A percentile compares a stretch with the other conserved stretches of the same genome.
phyloP scores from a whole-genome alignment of 306 rosid genomes.

The Fagus sylvatica region DNA sequence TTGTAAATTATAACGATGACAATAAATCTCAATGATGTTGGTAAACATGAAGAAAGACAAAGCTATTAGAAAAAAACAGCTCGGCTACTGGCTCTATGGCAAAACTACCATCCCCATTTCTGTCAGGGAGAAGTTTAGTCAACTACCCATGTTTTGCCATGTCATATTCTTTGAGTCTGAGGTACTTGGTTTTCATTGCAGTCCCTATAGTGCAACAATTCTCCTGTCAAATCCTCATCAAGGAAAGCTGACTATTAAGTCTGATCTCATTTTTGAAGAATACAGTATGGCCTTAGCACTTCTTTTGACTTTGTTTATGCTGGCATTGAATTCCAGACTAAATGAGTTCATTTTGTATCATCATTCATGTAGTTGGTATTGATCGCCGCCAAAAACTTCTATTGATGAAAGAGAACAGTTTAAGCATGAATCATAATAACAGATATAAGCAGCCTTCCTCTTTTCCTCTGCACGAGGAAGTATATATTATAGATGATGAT shows the following conservation, averaged over 20 bases:
- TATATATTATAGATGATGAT: conserved; percentile 51
- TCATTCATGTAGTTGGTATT: conserved; percentile 71
- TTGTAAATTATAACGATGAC: neutral
- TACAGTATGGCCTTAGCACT: conserved; percentile 53
- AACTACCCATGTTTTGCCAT: conserved; percentile 4
- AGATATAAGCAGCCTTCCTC: conserved; percentile 40
- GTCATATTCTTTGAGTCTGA: conserved; percentile 20
- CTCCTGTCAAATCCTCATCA: conserved; percentile 54
- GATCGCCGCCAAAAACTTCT: conserved; percentile 67
- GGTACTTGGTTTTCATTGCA: conserved; percentile 42
- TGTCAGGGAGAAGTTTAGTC: neutral
- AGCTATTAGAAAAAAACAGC: neutral
- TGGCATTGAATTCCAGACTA: conserved; percentile 15
- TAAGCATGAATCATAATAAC: conserved; percentile 38
- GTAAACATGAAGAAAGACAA: neutral
- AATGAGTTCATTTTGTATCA: conserved; percentile 5
- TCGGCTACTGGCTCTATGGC: conserved; percentile 8
- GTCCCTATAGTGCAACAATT: conserved; percentile 77
- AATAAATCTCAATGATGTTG: neutral
- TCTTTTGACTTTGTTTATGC: neutral
- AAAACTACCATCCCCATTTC: conserved; percentile 1
- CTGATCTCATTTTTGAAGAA: conserved; percentile 80
- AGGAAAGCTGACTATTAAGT: conserved; percentile 77
- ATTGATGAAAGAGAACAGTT: conserved; percentile 47
- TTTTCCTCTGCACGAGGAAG: conserved; percentile 48